Base-by-base conservation (phyloP, 2,329 filamentous ascomycete species). In the Ceratocystis lukuohia region DNA sequence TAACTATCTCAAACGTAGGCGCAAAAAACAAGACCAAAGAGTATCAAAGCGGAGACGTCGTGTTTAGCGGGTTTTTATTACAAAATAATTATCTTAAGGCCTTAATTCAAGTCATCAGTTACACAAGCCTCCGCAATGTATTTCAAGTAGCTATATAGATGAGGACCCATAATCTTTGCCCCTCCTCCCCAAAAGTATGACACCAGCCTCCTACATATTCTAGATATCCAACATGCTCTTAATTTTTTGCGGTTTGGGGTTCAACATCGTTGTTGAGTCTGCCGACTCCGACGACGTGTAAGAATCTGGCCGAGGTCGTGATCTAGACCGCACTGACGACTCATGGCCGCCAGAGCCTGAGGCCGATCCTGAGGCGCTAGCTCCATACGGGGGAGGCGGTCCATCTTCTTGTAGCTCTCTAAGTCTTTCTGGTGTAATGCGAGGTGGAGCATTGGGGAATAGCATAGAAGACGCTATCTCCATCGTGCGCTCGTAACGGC, bases 221-320 rank as follows among this genome's bases (percentile, higher is more conserved):
- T 73, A 84, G 15, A 84, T 71, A 70, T 85, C 82, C 70, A 85
- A 70, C 82, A 85, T 85, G 71, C 82, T 84, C 70, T 75, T 77
- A 5, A 84, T 74, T 70, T 82, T 78, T 71, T 83, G 80, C n/a
- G 81, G 80, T 65, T 77, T 78, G 12, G 82, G 80, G 65, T 77
- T 78, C n/a, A 72, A 75, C 5, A 72, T 75, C 12, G 79, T 73
- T 4, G 80, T 83, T 15, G 66, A 67, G 48, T 67, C 63, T 3
- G 59, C 76, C 73, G n/a, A 74, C 74, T 45, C 80, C 82, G 53
- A 75, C 73, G 64, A 77, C 80, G 59, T 80, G 75, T 37, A 74
- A 75, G 10, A 72, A 74, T 2, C 73, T 73, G 3, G 70, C 71
- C 17, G 28, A 61, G 5, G 61, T 25, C 30, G 48, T 33, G 28